phyloP scores from a whole-genome alignment of 2,329 filamentous ascomycete species.

The Pseudomassariella vexata region DNA sequence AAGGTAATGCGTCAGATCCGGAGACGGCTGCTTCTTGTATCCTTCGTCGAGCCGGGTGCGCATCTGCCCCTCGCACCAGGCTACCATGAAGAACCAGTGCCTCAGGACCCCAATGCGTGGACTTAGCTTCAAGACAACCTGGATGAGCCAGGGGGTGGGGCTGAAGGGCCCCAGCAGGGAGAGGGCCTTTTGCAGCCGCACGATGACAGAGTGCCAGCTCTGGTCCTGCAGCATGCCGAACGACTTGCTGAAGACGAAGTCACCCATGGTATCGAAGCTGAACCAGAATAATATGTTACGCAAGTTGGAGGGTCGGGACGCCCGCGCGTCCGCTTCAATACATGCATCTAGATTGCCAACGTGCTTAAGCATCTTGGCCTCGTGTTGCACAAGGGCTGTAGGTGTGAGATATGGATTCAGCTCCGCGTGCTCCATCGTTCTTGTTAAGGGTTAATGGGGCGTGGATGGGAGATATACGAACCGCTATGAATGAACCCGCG shows the following conservation, averaged over 20 bases:
- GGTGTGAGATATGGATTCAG: too few relatives aligned
- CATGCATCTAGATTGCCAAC: slow-evolving; percentile 12
- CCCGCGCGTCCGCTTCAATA: slow-evolving; percentile 13
- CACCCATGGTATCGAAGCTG: slow-evolving; percentile 18
- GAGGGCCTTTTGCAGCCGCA: slow-evolving; percentile 6
- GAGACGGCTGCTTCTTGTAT: too few relatives aligned
- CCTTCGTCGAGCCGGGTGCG: too few relatives aligned
- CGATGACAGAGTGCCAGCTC: slow-evolving; percentile 21
- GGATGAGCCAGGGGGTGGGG: slow-evolving; percentile 8
- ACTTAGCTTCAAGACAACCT: neutral
- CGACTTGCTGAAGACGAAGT: slow-evolving; percentile 12
- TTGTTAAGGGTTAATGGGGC: too few relatives aligned
- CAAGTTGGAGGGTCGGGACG: slow-evolving; percentile 11
- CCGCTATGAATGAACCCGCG: slow-evolving; percentile 12
- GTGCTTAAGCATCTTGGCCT: too few relatives aligned
- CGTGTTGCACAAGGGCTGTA: too few relatives aligned
- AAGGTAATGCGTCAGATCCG: too few relatives aligned
- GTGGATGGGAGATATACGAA: too few relatives aligned
- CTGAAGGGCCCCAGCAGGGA: slow-evolving; percentile 9
- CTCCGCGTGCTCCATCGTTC: too few relatives aligned
- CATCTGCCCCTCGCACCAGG: too few relatives aligned
- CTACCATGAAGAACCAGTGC: too few relatives aligned
- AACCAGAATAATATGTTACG: slow-evolving; percentile 22
- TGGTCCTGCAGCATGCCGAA: slow-evolving; percentile 26
- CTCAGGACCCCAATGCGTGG: too few relatives aligned